Base-by-base conservation (phyloP, 495 filamentous ascomycete species). In the Tuber umbilicatum region DNA sequence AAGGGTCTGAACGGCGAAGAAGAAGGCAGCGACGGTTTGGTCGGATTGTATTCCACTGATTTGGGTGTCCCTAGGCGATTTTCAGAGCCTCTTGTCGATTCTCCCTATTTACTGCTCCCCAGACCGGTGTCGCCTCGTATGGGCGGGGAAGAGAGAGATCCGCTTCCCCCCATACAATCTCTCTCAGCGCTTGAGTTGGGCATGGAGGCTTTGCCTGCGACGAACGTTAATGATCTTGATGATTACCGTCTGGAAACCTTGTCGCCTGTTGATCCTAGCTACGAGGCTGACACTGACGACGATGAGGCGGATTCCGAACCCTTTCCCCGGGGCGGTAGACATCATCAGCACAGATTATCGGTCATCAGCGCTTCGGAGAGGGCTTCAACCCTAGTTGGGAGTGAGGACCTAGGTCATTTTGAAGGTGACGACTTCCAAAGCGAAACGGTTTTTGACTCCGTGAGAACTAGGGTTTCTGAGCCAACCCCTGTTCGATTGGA, bases 371-470 rank as follows among this genome's bases (percentile, higher is more conserved):
- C 85, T 68, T 91, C 91, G 37, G 93, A 97, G 77, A 91, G 89
- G 68, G 87, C 92, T 19, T 94, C 92, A 9, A 97, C 93, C 2
- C 83, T 94, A 38, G 89, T 92, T 47, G 92, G 93, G 45, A 97
- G 94, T 31, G 94, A 99, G 76, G 87, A 87, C 77, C 91, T 95
- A 77, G 88, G 89, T 64, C 90, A 91, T 23, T 93, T 94, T 71
- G 94, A 97, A 76, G 92, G 96, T 72, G 94, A 97, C 73, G 94
- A 97, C 79, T 89, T 92, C 73, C 88, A 91, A 84, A 97, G 92
- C 78, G 95, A 97, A 78, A 94, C 92, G 9, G 89, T 94, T 69
- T 98, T 92, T 84, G 95, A 98, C 83, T 97, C 94, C 23, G 85
- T 95, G 76, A 90, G 93, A 73, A 97, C 94, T 14, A 88, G 90